phyloP scores from a whole-genome alignment of 78 protist species.

The Polysphondylium violaceum region DNA sequence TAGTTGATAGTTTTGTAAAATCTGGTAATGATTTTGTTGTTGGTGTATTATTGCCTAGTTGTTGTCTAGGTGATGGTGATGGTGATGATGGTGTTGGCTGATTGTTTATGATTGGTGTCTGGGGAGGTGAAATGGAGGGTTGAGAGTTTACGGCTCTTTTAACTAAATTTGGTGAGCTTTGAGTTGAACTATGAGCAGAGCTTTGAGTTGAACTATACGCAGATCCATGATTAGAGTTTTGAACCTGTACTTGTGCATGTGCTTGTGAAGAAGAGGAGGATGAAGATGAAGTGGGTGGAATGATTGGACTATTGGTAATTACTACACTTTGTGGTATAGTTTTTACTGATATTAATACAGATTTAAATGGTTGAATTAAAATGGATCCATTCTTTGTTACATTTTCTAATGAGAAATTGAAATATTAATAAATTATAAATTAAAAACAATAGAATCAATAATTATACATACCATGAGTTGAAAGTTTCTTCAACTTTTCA shows the following conservation, averaged over 20 bases:
- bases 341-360: conserved; percentile 42
- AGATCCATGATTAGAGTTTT: not conserved
- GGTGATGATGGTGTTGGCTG: conserved; percentile 8
- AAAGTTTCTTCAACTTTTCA: conserved; percentile 52
- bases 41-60: not conserved
- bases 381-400: conserved; percentile 30
- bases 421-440: not conserved
- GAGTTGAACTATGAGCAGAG: not conserved
- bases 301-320: not conserved
- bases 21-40: conserved; percentile 19
- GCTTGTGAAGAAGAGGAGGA: not conserved
- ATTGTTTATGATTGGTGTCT: not conserved
- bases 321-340: conserved; percentile 3
- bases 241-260: not conserved
- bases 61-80: not conserved
- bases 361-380: conserved; percentile 40
- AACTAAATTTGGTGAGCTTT: not conserved
- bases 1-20: conserved; percentile 41
- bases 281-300: not conserved
- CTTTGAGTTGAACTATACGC: not conserved
- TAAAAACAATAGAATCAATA: not conserved
- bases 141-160: not conserved
- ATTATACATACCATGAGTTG: conserved; percentile 52
- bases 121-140: not conserved
- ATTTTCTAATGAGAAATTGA: not conserved